These are phyloP conservation scores for Boeremia exigua DNA, from an alignment of 2,329 filamentous ascomycete genomes.

Conservation along the genomic window DNA sequence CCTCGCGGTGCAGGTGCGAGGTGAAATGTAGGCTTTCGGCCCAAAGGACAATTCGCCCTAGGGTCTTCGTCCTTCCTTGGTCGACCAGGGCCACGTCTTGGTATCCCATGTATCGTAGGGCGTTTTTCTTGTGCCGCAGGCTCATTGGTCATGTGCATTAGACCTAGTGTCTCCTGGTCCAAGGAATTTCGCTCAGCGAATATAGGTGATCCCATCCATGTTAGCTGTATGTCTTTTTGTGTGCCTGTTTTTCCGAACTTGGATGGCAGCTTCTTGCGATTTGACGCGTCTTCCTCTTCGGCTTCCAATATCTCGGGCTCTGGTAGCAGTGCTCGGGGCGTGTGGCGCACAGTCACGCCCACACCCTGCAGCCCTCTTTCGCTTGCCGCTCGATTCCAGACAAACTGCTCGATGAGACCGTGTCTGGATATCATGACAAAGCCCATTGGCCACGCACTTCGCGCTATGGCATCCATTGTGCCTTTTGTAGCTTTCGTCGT, in stretches of 20 bases:
- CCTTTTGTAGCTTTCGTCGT: slow-evolving; percentile 77
- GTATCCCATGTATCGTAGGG: neutral
- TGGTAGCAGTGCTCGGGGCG: slow-evolving; percentile 23
- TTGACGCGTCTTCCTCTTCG: slow-evolving; percentile 9
- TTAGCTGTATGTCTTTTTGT: slow-evolving; percentile 44
- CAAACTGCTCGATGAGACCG: slow-evolving; percentile 68
- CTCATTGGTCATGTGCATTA: slow-evolving; percentile 12
- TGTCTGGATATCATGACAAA: slow-evolving; percentile 67
- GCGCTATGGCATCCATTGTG: slow-evolving; percentile 72
- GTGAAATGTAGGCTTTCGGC: neutral
- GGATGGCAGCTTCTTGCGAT: slow-evolving; percentile 6
- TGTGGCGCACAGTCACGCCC: slow-evolving; percentile 45
- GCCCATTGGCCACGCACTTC: slow-evolving; percentile 73
- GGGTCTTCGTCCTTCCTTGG: slow-evolving; percentile 1
- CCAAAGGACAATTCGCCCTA: neutral
- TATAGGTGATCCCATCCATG: slow-evolving; percentile 47
- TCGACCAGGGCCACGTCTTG: neutral
- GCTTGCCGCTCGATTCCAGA: slow-evolving; percentile 73
- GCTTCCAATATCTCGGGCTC: slow-evolving; percentile 12
- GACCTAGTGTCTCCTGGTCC: slow-evolving; percentile 31
- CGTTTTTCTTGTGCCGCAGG: neutral
- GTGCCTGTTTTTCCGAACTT: slow-evolving; percentile 30
- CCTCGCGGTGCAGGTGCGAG: slow-evolving; percentile 11
- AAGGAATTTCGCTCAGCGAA: slow-evolving; percentile 35
- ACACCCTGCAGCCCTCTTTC: slow-evolving; percentile 66